Base-by-base conservation (phyloP, 177 flowering plant genomes). In the Tripterygium wilfordii region DNA sequence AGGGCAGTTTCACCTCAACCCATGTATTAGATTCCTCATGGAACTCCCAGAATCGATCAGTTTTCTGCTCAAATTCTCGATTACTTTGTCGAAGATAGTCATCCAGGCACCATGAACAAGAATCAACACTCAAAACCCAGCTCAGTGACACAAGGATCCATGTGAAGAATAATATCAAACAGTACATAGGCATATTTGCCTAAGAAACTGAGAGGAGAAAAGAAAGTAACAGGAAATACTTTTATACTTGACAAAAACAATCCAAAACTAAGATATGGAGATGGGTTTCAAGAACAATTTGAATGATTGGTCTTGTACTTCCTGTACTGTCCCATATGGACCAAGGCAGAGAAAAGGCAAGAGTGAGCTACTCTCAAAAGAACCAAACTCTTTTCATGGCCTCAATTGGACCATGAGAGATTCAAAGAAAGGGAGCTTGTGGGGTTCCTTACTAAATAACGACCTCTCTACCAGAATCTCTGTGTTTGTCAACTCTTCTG, bases 1-100 rank as follows among this genome's bases (percentile, higher is more conserved):
- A 80, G 21, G 96, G 96, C 19, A 88, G 64, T 42, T 74, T 25
- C n/a, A 83, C 61, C 54, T 74, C 86, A 50, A 77, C 79, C 96
- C 96, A 88, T 35, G 53, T 69, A 42, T 74, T 70, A 52, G 82
- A 68, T 61, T 80, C 35, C 62, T 80, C 86, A 10, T 79, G 70
- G 45, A 67, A 88, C 60, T 71, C 69, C 84, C 85, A 82, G 57
- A 77, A 88, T 42, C 71, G 60, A 37, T 77, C 73, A 33, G 82
- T 70, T 64, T 65, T 88, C 69, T 75, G 84, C 68, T 77, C 68
- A 31, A 80, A 80, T 22, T 51, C 42, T 14, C 48, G 52, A 33
- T 49, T 54, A 24, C 25, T 21, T 33, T 68, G 71, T 29, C 18
- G 60, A 24, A 54, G 5, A 46, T 50, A 54, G 17, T 66, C 59